Percentiles rank a stretch among this genome's conserved stretches.
Evolutionary conservation across 768 basidiomycete genomes (phyloP).

Genomic region (Suillus americanus): DNA sequence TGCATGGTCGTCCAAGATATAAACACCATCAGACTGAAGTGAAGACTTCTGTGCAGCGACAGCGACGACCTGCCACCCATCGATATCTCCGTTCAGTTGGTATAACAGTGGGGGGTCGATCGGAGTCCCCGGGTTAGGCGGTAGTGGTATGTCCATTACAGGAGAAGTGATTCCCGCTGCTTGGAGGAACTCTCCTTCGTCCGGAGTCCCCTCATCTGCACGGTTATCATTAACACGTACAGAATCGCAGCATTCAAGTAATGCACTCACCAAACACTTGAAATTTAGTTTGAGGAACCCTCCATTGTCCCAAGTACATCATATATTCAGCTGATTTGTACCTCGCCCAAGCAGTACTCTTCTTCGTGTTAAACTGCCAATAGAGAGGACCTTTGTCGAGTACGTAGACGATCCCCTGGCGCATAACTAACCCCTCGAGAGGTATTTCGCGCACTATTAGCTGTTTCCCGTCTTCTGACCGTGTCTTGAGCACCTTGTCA

Average conservation of each 20-base stretch:
- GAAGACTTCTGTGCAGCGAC: slow-evolving; percentile 32
- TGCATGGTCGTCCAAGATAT: slow-evolving; percentile 47
- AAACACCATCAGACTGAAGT: slow-evolving; percentile 50
- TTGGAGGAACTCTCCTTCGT: slow-evolving; percentile 46
- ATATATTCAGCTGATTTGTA: slow-evolving; percentile 65
- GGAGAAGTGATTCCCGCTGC: slow-evolving; percentile 40
- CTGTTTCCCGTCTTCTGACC: slow-evolving; percentile 11
- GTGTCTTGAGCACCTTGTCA: slow-evolving; percentile 10
- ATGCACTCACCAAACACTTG: slow-evolving; percentile 47
- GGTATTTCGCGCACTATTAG: slow-evolving; percentile 52
- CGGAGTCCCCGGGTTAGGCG: slow-evolving; percentile 8
- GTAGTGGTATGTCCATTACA: slow-evolving; percentile 17
- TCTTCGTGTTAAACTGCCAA: slow-evolving; percentile 57
- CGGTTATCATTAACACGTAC: neutral
- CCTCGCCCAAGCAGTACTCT: slow-evolving; percentile 53
- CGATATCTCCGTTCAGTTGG: slow-evolving; percentile 48
- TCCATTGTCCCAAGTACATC: slow-evolving; percentile 40
- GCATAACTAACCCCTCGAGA: slow-evolving; percentile 43
- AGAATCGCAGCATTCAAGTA: neutral
- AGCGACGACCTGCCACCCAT: slow-evolving; percentile 37
- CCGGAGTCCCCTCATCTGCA: slow-evolving; percentile 52
- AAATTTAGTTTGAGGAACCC: slow-evolving; percentile 42
- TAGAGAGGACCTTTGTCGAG: slow-evolving; percentile 55
- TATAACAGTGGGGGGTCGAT: slow-evolving; percentile 27
- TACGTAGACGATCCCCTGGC: slow-evolving; percentile 57